Conservation (phyloP, 2,329 filamentous ascomycete genomes). For the Westerdykella sp. region DNA sequence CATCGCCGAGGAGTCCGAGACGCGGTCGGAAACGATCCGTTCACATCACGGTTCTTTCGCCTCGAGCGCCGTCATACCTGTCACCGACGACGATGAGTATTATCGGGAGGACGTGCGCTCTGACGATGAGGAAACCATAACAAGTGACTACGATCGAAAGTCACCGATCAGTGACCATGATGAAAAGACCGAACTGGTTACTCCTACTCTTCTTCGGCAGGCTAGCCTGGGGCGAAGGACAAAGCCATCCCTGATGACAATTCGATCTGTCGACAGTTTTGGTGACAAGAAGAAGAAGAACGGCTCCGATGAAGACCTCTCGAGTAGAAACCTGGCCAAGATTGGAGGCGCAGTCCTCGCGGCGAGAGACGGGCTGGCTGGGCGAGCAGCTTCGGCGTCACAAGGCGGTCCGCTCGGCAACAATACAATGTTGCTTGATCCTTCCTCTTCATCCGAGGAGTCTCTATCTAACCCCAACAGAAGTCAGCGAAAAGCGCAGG, state of each 20-base stretch:
- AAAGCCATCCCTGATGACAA: slow-evolving; percentile 44
- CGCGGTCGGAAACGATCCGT: slow-evolving; percentile 38
- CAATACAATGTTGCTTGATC: slow-evolving; percentile 32
- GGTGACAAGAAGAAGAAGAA: slow-evolving; percentile 14
- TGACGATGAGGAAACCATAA: slow-evolving; percentile 36
- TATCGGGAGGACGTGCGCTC: slow-evolving; percentile 30
- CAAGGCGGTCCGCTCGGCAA: slow-evolving; percentile 23
- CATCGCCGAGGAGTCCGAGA: slow-evolving; percentile 45
- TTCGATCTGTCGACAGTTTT: slow-evolving; percentile 39
- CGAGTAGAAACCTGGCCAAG: slow-evolving; percentile 14
- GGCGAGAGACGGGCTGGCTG: slow-evolving; percentile 18
- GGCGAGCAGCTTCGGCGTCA: slow-evolving; percentile 13
- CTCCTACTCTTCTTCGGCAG: slow-evolving; percentile 35
- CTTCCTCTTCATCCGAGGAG: slow-evolving; percentile 29
- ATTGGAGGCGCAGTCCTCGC: slow-evolving; percentile 21
- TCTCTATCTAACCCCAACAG: slow-evolving; percentile 28
- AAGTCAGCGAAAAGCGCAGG: slow-evolving; percentile 19
- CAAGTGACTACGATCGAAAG: slow-evolving; percentile 24
- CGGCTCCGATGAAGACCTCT: slow-evolving; percentile 15
- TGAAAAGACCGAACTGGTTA: slow-evolving; percentile 36
- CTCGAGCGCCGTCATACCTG: slow-evolving; percentile 46
- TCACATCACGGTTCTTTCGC: slow-evolving; percentile 42
- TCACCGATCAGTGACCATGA: slow-evolving; percentile 30
- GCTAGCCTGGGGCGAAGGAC: slow-evolving; percentile 45
- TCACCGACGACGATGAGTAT: slow-evolving; percentile 33